phyloP scores from a whole-genome alignment of 345 rosid species.

The Gossypium mustelinum region DNA sequence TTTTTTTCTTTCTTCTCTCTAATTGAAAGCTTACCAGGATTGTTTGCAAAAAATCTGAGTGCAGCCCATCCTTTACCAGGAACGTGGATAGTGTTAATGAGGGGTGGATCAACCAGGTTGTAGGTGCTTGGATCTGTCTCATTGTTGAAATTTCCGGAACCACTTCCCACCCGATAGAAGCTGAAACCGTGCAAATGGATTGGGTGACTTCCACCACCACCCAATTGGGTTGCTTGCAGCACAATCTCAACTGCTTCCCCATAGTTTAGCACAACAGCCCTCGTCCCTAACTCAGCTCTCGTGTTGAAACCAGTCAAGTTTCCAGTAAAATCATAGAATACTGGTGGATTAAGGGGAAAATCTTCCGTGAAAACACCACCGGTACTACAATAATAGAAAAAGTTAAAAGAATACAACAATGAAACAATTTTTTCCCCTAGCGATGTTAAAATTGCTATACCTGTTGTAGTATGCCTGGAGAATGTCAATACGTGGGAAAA shows the following conservation, averaged over 20 bases:
- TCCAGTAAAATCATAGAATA: conserved; percentile 19
- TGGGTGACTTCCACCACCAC: conserved; percentile 26
- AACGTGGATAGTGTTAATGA: conserved; percentile 20
- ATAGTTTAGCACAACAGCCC: conserved; percentile 23
- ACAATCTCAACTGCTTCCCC: conserved; percentile 27
- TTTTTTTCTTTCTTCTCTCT: too few relatives aligned
- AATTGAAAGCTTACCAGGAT: conserved; percentile 21
- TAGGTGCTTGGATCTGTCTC: conserved; percentile 16
- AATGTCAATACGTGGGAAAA: conserved; percentile 19
- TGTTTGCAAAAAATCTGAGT: conserved; percentile 22
- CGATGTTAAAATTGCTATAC: background rate
- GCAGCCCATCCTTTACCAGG: conserved; percentile 30
- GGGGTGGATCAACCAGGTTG: conserved; percentile 31
- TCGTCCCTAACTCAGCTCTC: background rate
- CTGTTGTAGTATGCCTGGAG: background rate
- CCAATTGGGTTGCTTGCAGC: conserved; percentile 23
- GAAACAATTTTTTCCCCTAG: background rate
- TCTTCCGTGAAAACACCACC: conserved; percentile 16
- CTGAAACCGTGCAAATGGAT: conserved; percentile 37
- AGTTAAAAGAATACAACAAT: background rate
- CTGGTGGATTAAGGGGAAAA: conserved; percentile 17
- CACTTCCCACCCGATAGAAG: conserved; percentile 28
- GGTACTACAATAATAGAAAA: background rate
- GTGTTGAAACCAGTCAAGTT: background rate
- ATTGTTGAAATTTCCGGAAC: conserved; percentile 26